Conservation (phyloP, 495 filamentous ascomycete genomes). For the Penicillium taxi region DNA sequence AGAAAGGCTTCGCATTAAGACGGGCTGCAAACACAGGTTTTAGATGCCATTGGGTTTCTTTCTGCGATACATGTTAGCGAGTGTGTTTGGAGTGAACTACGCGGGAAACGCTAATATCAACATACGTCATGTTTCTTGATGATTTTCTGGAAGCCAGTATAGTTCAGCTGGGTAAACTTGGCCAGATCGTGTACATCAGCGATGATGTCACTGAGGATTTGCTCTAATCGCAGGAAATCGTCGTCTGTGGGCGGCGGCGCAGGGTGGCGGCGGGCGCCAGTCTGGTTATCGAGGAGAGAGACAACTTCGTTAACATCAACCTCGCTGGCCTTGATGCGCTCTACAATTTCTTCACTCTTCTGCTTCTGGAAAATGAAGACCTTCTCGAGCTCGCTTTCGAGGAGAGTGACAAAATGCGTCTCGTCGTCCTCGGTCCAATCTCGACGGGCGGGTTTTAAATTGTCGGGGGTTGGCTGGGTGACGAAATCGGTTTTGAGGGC, state of each 20-base stretch:
- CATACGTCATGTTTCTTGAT: slow-evolving; percentile 99
- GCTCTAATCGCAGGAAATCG: slow-evolving; percentile 88
- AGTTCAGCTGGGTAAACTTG: slow-evolving; percentile 97
- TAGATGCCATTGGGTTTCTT: slow-evolving; percentile 89
- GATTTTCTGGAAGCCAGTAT: slow-evolving; percentile 99
- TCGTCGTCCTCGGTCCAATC: slow-evolving; percentile 92
- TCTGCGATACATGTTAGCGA: slow-evolving; percentile 43
- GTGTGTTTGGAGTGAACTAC: not conserved
- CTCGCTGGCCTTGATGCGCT: slow-evolving; percentile 78
- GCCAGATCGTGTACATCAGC: slow-evolving; percentile 97
- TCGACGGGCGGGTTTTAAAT: slow-evolving; percentile 47
- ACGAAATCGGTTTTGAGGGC: slow-evolving; percentile 70
- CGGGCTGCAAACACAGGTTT: slow-evolving; percentile 89
- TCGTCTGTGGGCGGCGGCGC: slow-evolving; percentile 58
- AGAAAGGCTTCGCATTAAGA: slow-evolving; percentile 93
- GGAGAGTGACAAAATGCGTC: slow-evolving; percentile 71
- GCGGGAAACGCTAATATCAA: slow-evolving; percentile 11
- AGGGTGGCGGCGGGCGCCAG: slow-evolving; percentile 11
- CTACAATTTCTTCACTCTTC: slow-evolving; percentile 88
- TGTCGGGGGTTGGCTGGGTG: slow-evolving; percentile 44
- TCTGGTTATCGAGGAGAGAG: slow-evolving; percentile 48
- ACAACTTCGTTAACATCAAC: slow-evolving; percentile 85
- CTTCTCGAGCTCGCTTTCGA: slow-evolving; percentile 91
- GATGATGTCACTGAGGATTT: slow-evolving; percentile 94
- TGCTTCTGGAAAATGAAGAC: slow-evolving; percentile 94